A percentile compares a stretch with the other conserved stretches of the same genome.
These are phyloP conservation scores for Colletotrichum ledebouriae DNA, from an alignment of 2,329 filamentous ascomycete species.

Conservation along the genomic window DNA sequence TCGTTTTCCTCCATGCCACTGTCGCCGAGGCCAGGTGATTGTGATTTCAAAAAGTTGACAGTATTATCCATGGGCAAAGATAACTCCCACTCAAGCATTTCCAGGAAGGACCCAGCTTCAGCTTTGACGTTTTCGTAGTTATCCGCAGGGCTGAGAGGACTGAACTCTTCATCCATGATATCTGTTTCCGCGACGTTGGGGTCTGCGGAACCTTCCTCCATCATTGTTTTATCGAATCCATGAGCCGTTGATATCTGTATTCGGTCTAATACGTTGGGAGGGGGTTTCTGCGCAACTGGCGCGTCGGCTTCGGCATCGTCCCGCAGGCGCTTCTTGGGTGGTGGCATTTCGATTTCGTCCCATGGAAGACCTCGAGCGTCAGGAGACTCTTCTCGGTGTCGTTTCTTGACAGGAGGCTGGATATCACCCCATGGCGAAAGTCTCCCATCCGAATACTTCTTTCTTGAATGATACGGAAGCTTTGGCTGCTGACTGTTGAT, in stretches of 20 bases:
- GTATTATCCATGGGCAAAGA: not conserved
- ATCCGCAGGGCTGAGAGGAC: not conserved
- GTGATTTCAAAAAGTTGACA: too few relatives aligned
- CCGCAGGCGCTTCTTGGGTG: not conserved
- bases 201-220: not conserved
- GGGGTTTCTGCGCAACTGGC: too few relatives aligned
- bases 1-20: not conserved
- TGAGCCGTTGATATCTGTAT: too few relatives aligned
- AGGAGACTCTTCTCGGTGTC: not conserved
- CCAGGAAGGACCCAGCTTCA: slow-evolving; percentile 23
- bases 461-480: not conserved
- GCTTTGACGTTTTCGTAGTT: not conserved
- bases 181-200: not conserved
- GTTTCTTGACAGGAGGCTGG: slow-evolving; percentile 25
- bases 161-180: slow-evolving; percentile 3
- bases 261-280: too few relatives aligned
- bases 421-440: slow-evolving; percentile 48
- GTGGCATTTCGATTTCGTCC: slow-evolving; percentile 1
- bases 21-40: not conserved
- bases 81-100: slow-evolving; percentile 11
- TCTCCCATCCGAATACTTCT: slow-evolving; percentile 41
- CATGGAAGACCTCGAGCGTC: slow-evolving; percentile 9
- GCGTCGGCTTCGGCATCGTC: not conserved
- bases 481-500: not conserved
- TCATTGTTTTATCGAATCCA: too few relatives aligned